phyloP scores from a whole-genome alignment of 2,329 filamentous ascomycete genomes.

The Verticillium tricorpus region DNA sequence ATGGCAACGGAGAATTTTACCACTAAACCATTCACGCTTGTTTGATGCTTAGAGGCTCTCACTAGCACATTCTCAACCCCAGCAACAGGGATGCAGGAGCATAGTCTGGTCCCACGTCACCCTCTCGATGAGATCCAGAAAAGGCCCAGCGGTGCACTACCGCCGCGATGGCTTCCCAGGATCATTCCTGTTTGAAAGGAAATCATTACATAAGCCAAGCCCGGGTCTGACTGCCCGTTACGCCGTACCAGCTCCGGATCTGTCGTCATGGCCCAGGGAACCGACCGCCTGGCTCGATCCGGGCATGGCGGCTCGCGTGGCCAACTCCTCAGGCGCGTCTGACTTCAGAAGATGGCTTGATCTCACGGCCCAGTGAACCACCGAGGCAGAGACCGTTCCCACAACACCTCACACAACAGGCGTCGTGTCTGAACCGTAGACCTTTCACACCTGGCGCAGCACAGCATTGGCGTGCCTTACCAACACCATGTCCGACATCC shows the following conservation, averaged over 20 bases:
- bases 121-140: not conserved
- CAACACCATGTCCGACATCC: not conserved
- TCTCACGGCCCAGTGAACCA: not conserved
- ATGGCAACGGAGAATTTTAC: slow-evolving; percentile 5
- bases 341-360: not conserved
- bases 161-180: not conserved
- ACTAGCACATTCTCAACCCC: not conserved
- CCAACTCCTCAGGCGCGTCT: not conserved
- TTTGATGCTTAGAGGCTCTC: not conserved
- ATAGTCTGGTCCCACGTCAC: not conserved
- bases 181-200: not conserved
- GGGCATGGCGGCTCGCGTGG: not conserved
- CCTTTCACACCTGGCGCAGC: not conserved
- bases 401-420: not conserved
- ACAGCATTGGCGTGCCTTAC: not conserved
- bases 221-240: not conserved
- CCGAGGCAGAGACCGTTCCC: not conserved
- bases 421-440: not conserved
- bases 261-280: not conserved
- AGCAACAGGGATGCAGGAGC: not conserved
- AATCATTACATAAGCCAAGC: not conserved
- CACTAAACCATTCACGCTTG: slow-evolving; percentile 5
- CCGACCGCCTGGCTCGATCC: not conserved
- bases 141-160: not conserved
- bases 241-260: not conserved